Evolutionary conservation across 257 asterid species (phyloP), one percentile per base, ranked within the genome.

Genomic region (Capsicum pubescens): DNA sequence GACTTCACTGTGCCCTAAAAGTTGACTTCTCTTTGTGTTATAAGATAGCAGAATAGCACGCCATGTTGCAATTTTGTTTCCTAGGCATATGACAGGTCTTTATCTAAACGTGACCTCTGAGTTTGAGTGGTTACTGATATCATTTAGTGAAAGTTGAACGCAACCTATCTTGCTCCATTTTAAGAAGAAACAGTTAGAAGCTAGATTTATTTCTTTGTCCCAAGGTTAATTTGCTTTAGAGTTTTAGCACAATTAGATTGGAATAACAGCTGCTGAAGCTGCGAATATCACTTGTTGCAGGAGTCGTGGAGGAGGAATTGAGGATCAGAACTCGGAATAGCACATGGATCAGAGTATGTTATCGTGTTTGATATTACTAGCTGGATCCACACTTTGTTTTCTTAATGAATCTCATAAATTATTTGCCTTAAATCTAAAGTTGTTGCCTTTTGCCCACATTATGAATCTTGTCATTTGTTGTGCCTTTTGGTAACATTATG

Each of bases 281-380:
- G 82, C 64, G 54, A 77, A 54, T 54, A 54, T 9, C 82, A 32
- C 82, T 77, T 54, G 66, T 15, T 54, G 82, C 50, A 54, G 61
- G 32, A 77, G 50, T 15, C 16, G 82, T 32, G 82, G 82, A 54
- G 66, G 66, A 77, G 32, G 32, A 77, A 77, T 77, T 55, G 50
- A 77, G 66, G 21, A 57, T 54, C 82, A 77, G 66, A 76, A 8
- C 32, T 16, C 66, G 54, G 26, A 52, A 77, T 15, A 15, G 15
- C 50, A 54, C 63, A 77, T 77, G 82, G 82, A 77, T 54, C 64
- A 77, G 66, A 77, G 82, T 77, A 77, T 54, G 82, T 15, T 14
- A 54, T 26, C 66, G 16, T 77, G 9, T 32, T 77, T 32, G 48
- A 77, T 15, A 54, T 77, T 54, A 2, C 9, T 77, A 7, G 63